These are phyloP conservation scores for Penicillium glabrum DNA, from an alignment of 2,329 filamentous ascomycete genomes.

Conservation along the genomic window DNA sequence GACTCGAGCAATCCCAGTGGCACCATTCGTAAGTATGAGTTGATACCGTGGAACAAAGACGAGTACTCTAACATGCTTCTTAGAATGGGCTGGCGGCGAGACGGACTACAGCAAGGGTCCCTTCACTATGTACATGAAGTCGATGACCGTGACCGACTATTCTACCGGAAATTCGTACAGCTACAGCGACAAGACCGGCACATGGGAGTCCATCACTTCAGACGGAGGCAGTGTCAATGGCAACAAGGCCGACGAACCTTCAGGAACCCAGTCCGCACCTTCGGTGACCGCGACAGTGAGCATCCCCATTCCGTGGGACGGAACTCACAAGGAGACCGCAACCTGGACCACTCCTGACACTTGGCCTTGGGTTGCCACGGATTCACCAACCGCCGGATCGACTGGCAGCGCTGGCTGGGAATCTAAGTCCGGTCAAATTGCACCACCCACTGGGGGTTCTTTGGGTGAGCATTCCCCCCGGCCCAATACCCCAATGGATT, in stretches of 20 bases:
- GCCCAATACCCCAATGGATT: slow-evolving; percentile 15
- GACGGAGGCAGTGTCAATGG: slow-evolving; percentile 76
- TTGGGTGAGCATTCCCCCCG: slow-evolving; percentile 58
- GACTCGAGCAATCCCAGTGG: slow-evolving; percentile 76
- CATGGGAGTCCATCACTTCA: slow-evolving; percentile 78
- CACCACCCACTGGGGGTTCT: slow-evolving; percentile 68
- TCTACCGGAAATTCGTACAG: slow-evolving; percentile 83
- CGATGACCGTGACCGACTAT: slow-evolving; percentile 79
- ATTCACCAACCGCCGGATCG: slow-evolving; percentile 46
- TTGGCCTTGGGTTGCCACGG: slow-evolving; percentile 67
- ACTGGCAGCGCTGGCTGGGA: slow-evolving; percentile 72
- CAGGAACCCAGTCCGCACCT: slow-evolving; percentile 54
- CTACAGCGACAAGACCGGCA: slow-evolving; percentile 76
- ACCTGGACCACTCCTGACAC: slow-evolving; percentile 59
- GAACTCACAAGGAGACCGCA: slow-evolving; percentile 46
- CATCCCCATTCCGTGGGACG: slow-evolving; percentile 65
- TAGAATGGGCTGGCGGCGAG: slow-evolving; percentile 78
- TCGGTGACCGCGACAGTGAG: slow-evolving; percentile 62
- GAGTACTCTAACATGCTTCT: slow-evolving; percentile 8
- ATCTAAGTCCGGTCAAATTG: slow-evolving; percentile 73
- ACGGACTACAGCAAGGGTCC: slow-evolving; percentile 83
- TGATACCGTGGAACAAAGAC: not conserved
- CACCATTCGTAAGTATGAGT: slow-evolving; percentile 62
- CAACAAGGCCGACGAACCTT: slow-evolving; percentile 48
- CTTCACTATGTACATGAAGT: slow-evolving; percentile 81